Evolutionary conservation across 306 rosid genomes (phyloP).

Genomic region (Lablab purpureus): DNA sequence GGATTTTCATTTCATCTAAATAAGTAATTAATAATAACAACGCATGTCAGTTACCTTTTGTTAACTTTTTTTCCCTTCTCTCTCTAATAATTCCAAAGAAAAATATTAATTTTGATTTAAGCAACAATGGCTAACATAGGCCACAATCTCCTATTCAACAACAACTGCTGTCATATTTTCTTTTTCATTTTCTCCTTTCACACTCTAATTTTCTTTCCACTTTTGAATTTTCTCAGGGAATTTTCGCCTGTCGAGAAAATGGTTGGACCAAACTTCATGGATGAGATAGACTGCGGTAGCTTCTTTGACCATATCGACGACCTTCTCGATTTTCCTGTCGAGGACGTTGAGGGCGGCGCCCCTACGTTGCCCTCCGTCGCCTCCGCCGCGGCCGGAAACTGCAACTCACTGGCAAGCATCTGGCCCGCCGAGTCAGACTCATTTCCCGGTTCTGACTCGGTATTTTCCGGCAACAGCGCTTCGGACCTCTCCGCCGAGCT

Average conservation of each 20-base stretch:
- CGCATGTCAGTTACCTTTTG: not conserved
- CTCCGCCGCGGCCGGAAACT: constrained; percentile 45
- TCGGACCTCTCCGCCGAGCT: constrained; percentile 94
- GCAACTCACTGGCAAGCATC: constrained; percentile 58
- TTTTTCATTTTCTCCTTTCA: not conserved
- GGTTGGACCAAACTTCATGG: constrained; percentile 77
- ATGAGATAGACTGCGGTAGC: constrained; percentile 87
- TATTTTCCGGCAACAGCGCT: constrained; percentile 63
- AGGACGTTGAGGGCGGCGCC: constrained; percentile 61
- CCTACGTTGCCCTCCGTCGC: constrained; percentile 49
- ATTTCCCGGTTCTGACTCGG: constrained; percentile 62
- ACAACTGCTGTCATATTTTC: not conserved
- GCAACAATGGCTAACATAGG: constrained; percentile 50
- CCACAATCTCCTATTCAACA: constrained; percentile 26
- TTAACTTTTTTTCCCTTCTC: not conserved
- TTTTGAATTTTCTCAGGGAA: constrained; percentile 48
- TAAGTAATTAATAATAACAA: not conserved
- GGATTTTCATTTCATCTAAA: constrained; percentile 13
- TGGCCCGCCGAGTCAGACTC: constrained; percentile 69
- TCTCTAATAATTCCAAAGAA: not conserved
- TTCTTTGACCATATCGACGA: constrained; percentile 97
- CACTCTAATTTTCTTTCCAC: not conserved
- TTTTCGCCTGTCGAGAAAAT: constrained; percentile 46
- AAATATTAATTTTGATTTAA: constrained; percentile 16
- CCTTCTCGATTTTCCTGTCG: constrained; percentile 79